A percentile compares a stretch with the other conserved stretches of the same genome.
Evolutionary conservation across 768 basidiomycete species (phyloP).

Genomic region (Sistotremastrum suecicum): DNA sequence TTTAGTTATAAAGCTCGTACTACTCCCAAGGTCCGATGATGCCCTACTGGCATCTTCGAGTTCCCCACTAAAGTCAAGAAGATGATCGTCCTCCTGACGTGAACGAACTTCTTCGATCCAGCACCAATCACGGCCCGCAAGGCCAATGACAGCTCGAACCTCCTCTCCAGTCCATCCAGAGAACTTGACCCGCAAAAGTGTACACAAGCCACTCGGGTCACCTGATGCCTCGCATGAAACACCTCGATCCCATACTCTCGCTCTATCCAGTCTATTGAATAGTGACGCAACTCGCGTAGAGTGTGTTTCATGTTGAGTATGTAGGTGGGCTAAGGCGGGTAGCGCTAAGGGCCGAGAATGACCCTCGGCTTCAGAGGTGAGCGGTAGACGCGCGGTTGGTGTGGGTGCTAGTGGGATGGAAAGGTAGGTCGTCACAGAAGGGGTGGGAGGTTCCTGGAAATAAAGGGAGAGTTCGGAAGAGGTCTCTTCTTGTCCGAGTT

Average conservation of each 20-base stretch:
- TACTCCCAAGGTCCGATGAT: background rate
- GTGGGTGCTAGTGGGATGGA: slow-evolving; percentile 69
- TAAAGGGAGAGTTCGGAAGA: slow-evolving; percentile 50
- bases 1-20: too few species aligned
- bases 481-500: background rate
- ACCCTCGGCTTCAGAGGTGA: slow-evolving; percentile 20
- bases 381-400: slow-evolving; percentile 49
- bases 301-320: slow-evolving; percentile 39
- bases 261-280: slow-evolving; percentile 56
- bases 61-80: background rate
- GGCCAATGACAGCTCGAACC: slow-evolving; percentile 55
- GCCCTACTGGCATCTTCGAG: background rate
- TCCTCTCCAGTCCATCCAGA: slow-evolving; percentile 56
- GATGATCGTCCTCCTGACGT: background rate
- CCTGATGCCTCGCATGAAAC: slow-evolving; percentile 52
- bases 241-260: slow-evolving; percentile 51
- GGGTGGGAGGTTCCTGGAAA: slow-evolving; percentile 15
- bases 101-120: slow-evolving; percentile 38
- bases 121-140: slow-evolving; percentile 66
- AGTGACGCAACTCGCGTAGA: slow-evolving; percentile 50
- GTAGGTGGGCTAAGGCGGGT: slow-evolving; percentile 34
- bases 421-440: slow-evolving; percentile 45
- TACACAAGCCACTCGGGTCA: slow-evolving; percentile 41
- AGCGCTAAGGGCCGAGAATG: slow-evolving; percentile 37
- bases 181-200: slow-evolving; percentile 55